Percentiles rank a stretch among this genome's conserved stretches.
Evolutionary conservation across 2,329 filamentous ascomycete genomes (phyloP).

Genomic region (Amauroascus verrucosus): DNA sequence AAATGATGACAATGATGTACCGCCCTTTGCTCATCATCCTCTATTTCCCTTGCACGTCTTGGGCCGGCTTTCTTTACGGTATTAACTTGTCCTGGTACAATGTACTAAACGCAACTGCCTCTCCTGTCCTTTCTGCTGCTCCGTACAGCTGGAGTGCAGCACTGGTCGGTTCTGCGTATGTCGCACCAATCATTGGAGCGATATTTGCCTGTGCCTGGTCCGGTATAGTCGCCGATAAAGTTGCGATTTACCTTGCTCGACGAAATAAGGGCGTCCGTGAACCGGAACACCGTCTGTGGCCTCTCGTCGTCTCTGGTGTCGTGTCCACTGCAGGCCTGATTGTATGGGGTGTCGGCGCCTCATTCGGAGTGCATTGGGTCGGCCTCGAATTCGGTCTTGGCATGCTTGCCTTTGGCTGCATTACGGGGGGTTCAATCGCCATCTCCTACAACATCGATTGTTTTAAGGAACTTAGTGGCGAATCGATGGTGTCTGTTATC

Average conservation of each 20-base stretch:
- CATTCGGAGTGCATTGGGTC: slow-evolving; percentile 23
- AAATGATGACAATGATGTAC: slow-evolving; percentile 20
- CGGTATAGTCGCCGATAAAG: slow-evolving; percentile 16
- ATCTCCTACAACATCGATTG: slow-evolving; percentile 24
- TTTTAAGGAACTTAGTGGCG: slow-evolving; percentile 24
- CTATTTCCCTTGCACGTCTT: slow-evolving; percentile 22
- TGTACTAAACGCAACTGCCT: slow-evolving; percentile 25
- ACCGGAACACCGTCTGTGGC: slow-evolving; percentile 31
- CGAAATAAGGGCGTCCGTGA: slow-evolving; percentile 34
- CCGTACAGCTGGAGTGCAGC: slow-evolving; percentile 25
- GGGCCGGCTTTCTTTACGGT: slow-evolving; percentile 24
- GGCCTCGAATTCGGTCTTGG: slow-evolving; percentile 25
- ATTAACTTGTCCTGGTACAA: slow-evolving; percentile 25
- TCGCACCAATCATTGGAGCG: slow-evolving; percentile 21
- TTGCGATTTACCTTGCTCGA: slow-evolving; percentile 30
- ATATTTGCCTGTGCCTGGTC: slow-evolving; percentile 14
- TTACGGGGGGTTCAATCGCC: slow-evolving; percentile 19
- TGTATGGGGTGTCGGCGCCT: slow-evolving; percentile 25
- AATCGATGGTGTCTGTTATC: slow-evolving; percentile 28
- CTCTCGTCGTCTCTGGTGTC: slow-evolving; percentile 20
- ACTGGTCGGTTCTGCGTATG: slow-evolving; percentile 22
- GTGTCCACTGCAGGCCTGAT: slow-evolving; percentile 20
- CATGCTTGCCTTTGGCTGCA: slow-evolving; percentile 22
- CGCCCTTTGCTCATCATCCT: slow-evolving; percentile 23
- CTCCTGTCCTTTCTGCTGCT: slow-evolving; percentile 20